phyloP scores from a whole-genome alignment of 2,329 filamentous ascomycete species.

The Arthrobotrys megalospora region DNA sequence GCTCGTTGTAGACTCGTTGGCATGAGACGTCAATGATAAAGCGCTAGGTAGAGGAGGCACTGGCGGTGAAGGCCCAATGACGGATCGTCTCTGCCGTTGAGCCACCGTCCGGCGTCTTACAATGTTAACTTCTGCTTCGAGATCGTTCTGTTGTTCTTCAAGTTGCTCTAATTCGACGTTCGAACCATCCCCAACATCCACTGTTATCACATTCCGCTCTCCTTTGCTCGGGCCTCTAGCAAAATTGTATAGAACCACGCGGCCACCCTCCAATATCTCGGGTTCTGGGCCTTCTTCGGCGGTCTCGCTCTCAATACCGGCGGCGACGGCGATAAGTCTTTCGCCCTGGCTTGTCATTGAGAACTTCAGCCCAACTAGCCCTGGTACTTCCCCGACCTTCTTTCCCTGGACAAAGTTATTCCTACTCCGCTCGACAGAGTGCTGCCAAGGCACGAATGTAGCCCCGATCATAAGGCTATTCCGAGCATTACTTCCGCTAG shows the following conservation, averaged over 20 bases:
- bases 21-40: conserved; percentile 7
- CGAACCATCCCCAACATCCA: conserved; percentile 79
- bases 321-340: conserved; percentile 79
- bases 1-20: conserved; percentile 37
- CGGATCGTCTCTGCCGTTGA: conserved; percentile 68
- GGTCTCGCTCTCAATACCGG: conserved; percentile 73
- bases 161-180: conserved; percentile 75
- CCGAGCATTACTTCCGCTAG: conserved; percentile 59
- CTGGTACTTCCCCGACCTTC: conserved; percentile 76
- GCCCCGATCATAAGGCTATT: conserved; percentile 61
- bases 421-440: conserved; percentile 77
- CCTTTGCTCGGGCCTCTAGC: conserved; percentile 75
- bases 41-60: conserved; percentile 37
- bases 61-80: conserved; percentile 40
- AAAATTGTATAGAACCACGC: conserved; percentile 82
- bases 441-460: conserved; percentile 75
- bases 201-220: conserved; percentile 73
- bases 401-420: conserved; percentile 80
- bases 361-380: conserved; percentile 79
- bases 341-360: conserved; percentile 72
- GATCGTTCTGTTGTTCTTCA: conserved; percentile 80
- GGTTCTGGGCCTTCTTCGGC: conserved; percentile 75
- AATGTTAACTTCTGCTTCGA: conserved; percentile 84
- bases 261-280: conserved; percentile 83
- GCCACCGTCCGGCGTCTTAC: conserved; percentile 81